Conservation (phyloP, 2,329 filamentous ascomycete genomes). For the Ceratocystis smalleyi region DNA sequence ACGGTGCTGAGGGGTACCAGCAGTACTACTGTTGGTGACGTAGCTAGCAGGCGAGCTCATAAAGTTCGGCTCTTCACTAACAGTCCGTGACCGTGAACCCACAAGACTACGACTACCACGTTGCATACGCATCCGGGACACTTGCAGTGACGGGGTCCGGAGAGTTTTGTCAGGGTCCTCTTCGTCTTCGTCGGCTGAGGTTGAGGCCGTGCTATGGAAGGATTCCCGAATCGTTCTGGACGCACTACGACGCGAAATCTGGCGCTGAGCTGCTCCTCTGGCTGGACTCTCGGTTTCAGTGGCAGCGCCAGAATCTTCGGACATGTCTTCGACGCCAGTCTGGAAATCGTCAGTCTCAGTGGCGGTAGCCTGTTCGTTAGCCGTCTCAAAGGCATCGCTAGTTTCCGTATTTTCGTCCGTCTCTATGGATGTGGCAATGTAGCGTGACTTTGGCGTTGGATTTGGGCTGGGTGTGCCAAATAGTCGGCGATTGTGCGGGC, state of each 20-base stretch:
- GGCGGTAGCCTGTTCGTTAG: slow-evolving; percentile 49
- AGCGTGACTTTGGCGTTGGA: neutral
- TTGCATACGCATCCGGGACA: slow-evolving; percentile 57
- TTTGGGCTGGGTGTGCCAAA: slow-evolving; percentile 16
- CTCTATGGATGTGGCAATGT: slow-evolving; percentile 4
- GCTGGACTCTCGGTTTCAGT: slow-evolving; percentile 67
- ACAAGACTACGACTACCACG: slow-evolving; percentile 45
- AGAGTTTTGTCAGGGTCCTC: slow-evolving; percentile 41
- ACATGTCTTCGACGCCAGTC: slow-evolving; percentile 66
- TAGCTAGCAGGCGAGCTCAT: slow-evolving; percentile 46
- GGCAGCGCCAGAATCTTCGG: slow-evolving; percentile 52
- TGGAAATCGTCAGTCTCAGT: slow-evolving; percentile 94
- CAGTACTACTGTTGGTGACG: slow-evolving; percentile 30
- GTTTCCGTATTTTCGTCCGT: slow-evolving; percentile 46
- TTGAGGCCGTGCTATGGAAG: slow-evolving; percentile 77
- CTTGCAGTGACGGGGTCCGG: slow-evolving; percentile 46
- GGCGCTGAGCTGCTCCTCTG: slow-evolving; percentile 27
- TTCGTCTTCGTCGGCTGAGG: slow-evolving; percentile 54
- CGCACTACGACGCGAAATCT: slow-evolving; percentile 30
- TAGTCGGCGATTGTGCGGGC: slow-evolving; percentile 7
- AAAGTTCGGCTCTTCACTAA: slow-evolving; percentile 42
- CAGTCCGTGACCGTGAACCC: slow-evolving; percentile 43
- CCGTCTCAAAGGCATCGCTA: slow-evolving; percentile 49
- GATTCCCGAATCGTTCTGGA: slow-evolving; percentile 45
- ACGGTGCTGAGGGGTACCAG: slow-evolving; percentile 33